Conservation (phyloP, 805 yeast species). For the Hanseniaspora mollemarum region DNA sequence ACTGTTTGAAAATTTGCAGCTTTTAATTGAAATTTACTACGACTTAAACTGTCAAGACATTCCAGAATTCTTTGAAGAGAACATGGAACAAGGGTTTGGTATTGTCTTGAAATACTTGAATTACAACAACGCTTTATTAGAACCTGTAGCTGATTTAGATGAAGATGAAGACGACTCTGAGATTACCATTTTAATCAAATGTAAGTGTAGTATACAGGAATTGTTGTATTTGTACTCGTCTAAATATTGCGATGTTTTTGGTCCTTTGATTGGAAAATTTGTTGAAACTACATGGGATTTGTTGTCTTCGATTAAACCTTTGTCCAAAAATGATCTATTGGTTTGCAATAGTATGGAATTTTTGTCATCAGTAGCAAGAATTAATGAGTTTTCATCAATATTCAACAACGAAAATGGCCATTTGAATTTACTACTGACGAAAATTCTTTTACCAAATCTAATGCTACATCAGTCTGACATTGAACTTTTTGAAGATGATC, state of each 20-base stretch:
- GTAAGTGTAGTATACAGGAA: conserved; percentile 76
- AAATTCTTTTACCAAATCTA: conserved; percentile 80
- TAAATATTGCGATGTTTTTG: conserved; percentile 85
- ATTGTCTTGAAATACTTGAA: conserved; percentile 70
- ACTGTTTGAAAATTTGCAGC: conserved; percentile 56
- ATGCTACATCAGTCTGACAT: conserved; percentile 77
- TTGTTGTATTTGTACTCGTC: conserved; percentile 75
- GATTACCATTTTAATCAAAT: conserved; percentile 54
- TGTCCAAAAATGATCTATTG: conserved; percentile 71
- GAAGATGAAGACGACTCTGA: conserved; percentile 50
- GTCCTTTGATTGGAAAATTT: conserved; percentile 61
- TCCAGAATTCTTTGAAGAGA: conserved; percentile 95
- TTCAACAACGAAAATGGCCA: conserved; percentile 47
- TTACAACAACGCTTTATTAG: conserved; percentile 45
- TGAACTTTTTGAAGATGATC: conserved; percentile 93
- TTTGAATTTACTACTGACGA: conserved; percentile 64
- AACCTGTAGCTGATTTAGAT: conserved; percentile 17
- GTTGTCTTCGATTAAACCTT: conserved; percentile 51
- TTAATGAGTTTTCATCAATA: conserved; percentile 54
- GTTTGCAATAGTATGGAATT: conserved; percentile 73
- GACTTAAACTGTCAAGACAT: conserved; percentile 96
- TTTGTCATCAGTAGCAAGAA: conserved; percentile 66
- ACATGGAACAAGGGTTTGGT: conserved; percentile 63
- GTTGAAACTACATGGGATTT: conserved; percentile 75
- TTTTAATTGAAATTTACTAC: conserved; percentile 70